Evolutionary conservation across 164 flowering plant species (phyloP), one percentile per base, ranked within the genome.

Genomic region (Annona cherimola): DNA sequence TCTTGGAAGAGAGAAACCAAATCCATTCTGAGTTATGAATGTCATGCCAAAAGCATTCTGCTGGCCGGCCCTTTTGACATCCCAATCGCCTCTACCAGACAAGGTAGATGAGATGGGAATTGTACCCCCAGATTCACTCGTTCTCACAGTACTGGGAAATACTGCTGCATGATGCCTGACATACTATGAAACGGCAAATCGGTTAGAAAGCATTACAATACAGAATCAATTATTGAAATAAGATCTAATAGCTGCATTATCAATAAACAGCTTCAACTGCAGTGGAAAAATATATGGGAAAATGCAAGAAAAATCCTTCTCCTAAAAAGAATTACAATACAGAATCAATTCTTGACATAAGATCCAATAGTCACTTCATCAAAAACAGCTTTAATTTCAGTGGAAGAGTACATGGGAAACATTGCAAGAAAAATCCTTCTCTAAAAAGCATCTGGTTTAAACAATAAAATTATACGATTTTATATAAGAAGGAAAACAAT

Each of bases 1-100:
- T 68, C 89, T 75, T 14, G 90, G 94, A 76, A 85, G 89, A 19
- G 71, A 81, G 76, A 86, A 84, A 60, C 81, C 78, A 69, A 75
- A 67, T 70, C 85, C 83, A 71, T 41, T 76, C 60, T 81, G 85
- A 73, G 75, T 14, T 7, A 42, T 45, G 20, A 64, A 18, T 18
- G 72, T 71, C 75, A 39, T 60, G 59, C 76, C 44, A 50, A 61
- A 42, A 2, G 77, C 69, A 73, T 69, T 62, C 3, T 41, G 42
- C n/a, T 68, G 80, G 57, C 41, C 69, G 69, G 60, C 69, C 11
- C 71, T 65, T 71, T 75, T 80, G 18, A 63, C 69, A 61, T 78
- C 81, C 80, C 72, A 71, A 55, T 83, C 78, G 69, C 78, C 81
- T 76, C 81, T 75, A 59, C 66, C 61, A 2, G 63, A 70, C 11